phyloP scores from a whole-genome alignment of 139 green algal genomes.

The Tetradesmus lagerheimii region DNA sequence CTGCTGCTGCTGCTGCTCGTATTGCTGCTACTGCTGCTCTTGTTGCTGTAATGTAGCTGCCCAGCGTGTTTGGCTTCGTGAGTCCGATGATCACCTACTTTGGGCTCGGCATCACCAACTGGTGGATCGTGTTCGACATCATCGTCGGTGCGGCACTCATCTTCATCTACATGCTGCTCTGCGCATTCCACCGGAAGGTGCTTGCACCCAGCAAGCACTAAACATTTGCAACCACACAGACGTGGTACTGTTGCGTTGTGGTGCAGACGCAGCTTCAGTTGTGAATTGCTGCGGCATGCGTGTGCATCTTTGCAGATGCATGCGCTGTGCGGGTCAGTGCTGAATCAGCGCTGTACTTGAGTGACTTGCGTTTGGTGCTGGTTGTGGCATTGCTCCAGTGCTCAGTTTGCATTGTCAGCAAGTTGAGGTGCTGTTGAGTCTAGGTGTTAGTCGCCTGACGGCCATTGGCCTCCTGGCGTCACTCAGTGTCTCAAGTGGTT shows the following conservation, averaged over 20 bases:
- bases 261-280: too few species aligned
- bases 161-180: conserved; percentile 47
- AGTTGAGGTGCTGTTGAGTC: not conserved
- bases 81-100: conserved; percentile 50
- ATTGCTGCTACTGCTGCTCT: not conserved
- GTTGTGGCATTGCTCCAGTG: not conserved
- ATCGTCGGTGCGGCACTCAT: conserved; percentile 36
- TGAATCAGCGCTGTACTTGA: not conserved
- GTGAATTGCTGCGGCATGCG: too few species aligned
- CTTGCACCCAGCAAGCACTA: conserved; percentile 18
- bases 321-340: too few species aligned
- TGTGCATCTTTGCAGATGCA: too few species aligned
- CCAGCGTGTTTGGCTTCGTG: conserved; percentile 43
- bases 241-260: too few species aligned
- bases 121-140: conserved; percentile 42
- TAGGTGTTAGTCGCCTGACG: not conserved
- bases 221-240: not conserved
- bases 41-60: conserved; percentile 2
- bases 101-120: conserved; percentile 24
- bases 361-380: not conserved
- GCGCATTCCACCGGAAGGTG: conserved; percentile 32
- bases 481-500: too few species aligned
- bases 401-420: not conserved
- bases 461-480: too few species aligned
- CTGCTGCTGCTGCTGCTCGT: not conserved